Percentiles rank a stretch among this genome's conserved stretches.
phyloP scores from a whole-genome alignment of 164 flowering plant genomes.

The Stephania japonica region DNA sequence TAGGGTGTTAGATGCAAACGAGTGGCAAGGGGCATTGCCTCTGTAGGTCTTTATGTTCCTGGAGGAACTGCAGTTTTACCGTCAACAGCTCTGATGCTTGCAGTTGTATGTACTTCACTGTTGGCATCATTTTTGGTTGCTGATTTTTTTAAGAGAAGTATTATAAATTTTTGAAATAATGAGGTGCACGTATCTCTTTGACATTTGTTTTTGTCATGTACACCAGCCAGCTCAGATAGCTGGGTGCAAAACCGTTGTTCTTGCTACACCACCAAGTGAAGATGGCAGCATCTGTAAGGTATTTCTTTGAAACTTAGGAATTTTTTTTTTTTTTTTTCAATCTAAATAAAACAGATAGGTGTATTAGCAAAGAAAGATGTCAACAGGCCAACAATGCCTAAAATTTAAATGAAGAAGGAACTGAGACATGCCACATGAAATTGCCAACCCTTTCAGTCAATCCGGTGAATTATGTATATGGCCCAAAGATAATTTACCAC shows the following conservation, averaged over 20 bases:
- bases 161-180: too few species aligned
- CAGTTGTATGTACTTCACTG: constrained; percentile 55
- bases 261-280: constrained; percentile 85
- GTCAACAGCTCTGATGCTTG: constrained; percentile 94
- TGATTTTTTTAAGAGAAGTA: too few species aligned
- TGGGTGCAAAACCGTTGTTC: constrained; percentile 86
- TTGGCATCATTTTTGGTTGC: neutral
- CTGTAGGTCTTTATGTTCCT: constrained; percentile 97
- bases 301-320: constrained; percentile 3
- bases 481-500: too few species aligned
- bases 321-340: too few species aligned
- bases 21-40: constrained; percentile 74
- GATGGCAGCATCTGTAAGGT: constrained; percentile 98
- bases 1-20: constrained; percentile 96
- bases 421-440: too few species aligned
- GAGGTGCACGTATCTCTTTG: constrained; percentile 22
- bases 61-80: constrained; percentile 99
- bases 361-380: too few species aligned
- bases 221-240: constrained; percentile 96
- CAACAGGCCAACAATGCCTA: too few species aligned
- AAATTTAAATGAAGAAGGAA: too few species aligned
- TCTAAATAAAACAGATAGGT: too few species aligned
- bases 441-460: too few species aligned
- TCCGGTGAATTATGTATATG: too few species aligned
- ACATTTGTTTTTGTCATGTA: constrained; percentile 25